Evolutionary conservation across 805 yeast species (phyloP).

Genomic region (Saccharomycopsis guyanensis): DNA sequence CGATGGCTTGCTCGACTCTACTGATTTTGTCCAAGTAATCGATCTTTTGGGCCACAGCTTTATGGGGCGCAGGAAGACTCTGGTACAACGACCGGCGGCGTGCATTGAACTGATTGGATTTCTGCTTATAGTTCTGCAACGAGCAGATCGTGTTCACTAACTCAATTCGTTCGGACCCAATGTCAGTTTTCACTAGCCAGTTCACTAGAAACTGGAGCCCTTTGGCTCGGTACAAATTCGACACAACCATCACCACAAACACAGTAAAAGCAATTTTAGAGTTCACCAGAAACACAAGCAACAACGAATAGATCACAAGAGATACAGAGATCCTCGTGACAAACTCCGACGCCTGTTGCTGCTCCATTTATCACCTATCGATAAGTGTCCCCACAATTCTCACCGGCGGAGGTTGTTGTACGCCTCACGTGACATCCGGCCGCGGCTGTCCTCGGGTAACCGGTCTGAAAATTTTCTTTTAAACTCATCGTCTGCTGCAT

Average conservation of each 20-base stretch:
- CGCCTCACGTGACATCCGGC: no score
- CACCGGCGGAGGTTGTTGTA: not conserved
- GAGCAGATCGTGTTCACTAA: slow-evolving; percentile 37
- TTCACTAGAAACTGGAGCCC: slow-evolving; percentile 24
- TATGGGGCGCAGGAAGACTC: slow-evolving; percentile 49
- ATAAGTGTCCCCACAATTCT: no score
- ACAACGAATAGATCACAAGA: slow-evolving; percentile 26
- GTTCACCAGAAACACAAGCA: slow-evolving; percentile 23
- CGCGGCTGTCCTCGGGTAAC: not conserved
- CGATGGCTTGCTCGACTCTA: slow-evolving; percentile 39
- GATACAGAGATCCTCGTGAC: slow-evolving; percentile 27
- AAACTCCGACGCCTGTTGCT: not conserved
- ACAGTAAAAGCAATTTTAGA: slow-evolving; percentile 24
- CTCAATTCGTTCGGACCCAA: slow-evolving; percentile 23
- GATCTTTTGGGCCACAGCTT: slow-evolving; percentile 40
- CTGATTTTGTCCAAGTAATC: slow-evolving; percentile 50
- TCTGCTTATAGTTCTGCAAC: slow-evolving; percentile 35
- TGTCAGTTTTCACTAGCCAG: slow-evolving; percentile 23
- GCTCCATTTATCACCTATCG: no score
- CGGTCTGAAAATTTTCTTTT: not conserved
- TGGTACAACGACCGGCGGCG: slow-evolving; percentile 35
- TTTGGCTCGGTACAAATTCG: slow-evolving; percentile 24
- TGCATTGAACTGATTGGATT: slow-evolving; percentile 38
- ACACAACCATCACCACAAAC: slow-evolving; percentile 27
- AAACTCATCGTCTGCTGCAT: no score